A percentile compares a stretch with the other conserved stretches of the same genome.
Evolutionary conservation across 164 flowering plant genomes (phyloP).

Genomic region (Chloranthus sessilifolius): DNA sequence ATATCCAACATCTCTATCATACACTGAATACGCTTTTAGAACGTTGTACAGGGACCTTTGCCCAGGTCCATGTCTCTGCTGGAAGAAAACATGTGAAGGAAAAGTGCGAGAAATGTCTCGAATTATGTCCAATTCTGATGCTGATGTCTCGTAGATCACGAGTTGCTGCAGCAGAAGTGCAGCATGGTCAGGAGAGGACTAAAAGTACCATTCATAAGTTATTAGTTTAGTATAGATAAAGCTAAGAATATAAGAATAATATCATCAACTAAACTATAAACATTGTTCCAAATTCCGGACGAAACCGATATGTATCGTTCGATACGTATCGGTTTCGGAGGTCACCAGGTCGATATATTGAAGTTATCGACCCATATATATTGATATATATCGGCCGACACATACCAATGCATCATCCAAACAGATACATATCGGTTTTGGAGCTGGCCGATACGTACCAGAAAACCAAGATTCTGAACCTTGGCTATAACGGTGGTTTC

Average conservation of each 20-base stretch:
- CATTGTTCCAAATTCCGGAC: too few relatives aligned
- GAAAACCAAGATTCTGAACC: too few relatives aligned
- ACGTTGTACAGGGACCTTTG: conserved; percentile 99
- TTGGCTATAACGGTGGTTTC: too few relatives aligned
- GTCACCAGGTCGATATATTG: too few relatives aligned
- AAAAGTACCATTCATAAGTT: not conserved
- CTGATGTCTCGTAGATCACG: conserved; percentile 89
- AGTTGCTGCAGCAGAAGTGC: conserved; percentile 70
- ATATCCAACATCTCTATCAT: conserved; percentile 96
- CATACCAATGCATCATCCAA: too few relatives aligned
- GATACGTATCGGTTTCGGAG: too few relatives aligned
- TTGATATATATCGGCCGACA: too few relatives aligned
- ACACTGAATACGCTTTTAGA: conserved; percentile 95
- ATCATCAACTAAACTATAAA: too few relatives aligned
- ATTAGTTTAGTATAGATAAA: not conserved
- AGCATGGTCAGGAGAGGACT: conserved; percentile 4
- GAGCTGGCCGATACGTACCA: too few relatives aligned
- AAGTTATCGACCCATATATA: too few relatives aligned
- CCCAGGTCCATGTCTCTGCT: conserved; percentile 99
- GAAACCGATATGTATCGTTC: too few relatives aligned
- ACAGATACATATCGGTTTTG: too few relatives aligned
- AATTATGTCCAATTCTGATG: conserved; percentile 93
- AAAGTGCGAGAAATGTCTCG: conserved; percentile 98
- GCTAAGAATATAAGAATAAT: not conserved
- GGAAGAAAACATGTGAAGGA: conserved; percentile 97